Evolutionary conservation across 352 stramenopile genomes (phyloP).

Genomic region (Phytophthora megakarya): DNA sequence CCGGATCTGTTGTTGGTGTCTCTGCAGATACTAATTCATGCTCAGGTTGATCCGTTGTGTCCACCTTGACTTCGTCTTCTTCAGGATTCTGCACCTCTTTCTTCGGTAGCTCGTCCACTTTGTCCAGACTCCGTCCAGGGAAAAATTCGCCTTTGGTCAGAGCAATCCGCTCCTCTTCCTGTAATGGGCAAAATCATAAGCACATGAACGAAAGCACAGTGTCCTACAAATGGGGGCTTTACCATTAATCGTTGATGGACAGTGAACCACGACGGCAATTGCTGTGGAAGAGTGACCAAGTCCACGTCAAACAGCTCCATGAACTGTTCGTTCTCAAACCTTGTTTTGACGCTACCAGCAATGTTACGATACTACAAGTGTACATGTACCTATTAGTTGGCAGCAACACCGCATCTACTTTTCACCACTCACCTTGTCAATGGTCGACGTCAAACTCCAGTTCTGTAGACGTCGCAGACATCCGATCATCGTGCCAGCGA

Average conservation of each 20-base stretch:
- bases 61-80: slow-evolving; percentile 9
- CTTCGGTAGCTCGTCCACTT: slow-evolving; percentile 10
- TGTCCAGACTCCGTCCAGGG: slow-evolving; percentile 44
- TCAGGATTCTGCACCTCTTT: slow-evolving; percentile 3
- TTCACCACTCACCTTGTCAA: slow-evolving; percentile 66
- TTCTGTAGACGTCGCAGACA: slow-evolving; percentile 84
- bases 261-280: slow-evolving; percentile 82
- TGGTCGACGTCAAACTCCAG: slow-evolving; percentile 86
- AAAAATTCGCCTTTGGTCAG: slow-evolving; percentile 71
- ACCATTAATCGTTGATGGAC: slow-evolving; percentile 83
- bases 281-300: slow-evolving; percentile 77
- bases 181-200: not conserved
- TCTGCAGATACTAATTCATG: not conserved
- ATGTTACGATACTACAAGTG: slow-evolving; percentile 90
- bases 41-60: slow-evolving; percentile 14
- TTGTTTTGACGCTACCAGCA: slow-evolving; percentile 83
- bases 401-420: not conserved
- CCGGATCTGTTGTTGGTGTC: not conserved
- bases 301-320: slow-evolving; percentile 90
- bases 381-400: not conserved
- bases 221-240: not conserved
- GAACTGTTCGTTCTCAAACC: slow-evolving; percentile 90
- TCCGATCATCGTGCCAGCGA: slow-evolving; percentile 80
- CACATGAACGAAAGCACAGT: not conserved
- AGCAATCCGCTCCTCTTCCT: slow-evolving; percentile 84